These are phyloP conservation scores for Cyclocybe cylindracea DNA, from an alignment of 768 basidiomycete genomes.

Conservation along the genomic window DNA sequence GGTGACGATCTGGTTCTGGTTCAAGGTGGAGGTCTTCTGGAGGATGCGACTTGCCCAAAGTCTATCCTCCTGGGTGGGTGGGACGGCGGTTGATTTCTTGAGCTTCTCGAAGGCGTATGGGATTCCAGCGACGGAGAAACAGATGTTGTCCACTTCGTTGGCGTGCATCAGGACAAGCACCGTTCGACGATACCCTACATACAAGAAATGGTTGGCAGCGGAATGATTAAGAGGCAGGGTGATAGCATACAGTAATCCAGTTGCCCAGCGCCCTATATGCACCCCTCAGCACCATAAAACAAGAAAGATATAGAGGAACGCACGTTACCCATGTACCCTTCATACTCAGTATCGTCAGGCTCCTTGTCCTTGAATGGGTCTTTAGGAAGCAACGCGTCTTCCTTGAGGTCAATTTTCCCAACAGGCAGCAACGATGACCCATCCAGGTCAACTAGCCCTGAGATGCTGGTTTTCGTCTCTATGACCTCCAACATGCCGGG, in stretches of 20 bases:
- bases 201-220: neutral
- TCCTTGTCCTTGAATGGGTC: conserved; percentile 31
- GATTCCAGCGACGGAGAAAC: conserved; percentile 17
- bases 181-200: conserved; percentile 21
- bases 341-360: conserved; percentile 39
- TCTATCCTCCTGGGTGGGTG: conserved; percentile 15
- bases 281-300: neutral
- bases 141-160: conserved; percentile 17
- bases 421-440: conserved; percentile 20
- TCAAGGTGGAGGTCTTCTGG: conserved; percentile 3
- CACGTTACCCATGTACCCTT: conserved; percentile 45
- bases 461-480: conserved; percentile 18
- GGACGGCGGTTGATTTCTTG: conserved; percentile 4
- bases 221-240: neutral
- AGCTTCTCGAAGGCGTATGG: conserved; percentile 21
- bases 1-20: conserved; percentile 9
- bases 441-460: conserved; percentile 31
- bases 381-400: conserved; percentile 31
- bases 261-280: conserved; percentile 21
- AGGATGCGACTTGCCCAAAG: conserved; percentile 15
- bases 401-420: conserved; percentile 16
- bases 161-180: conserved; percentile 31
- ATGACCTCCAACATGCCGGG: conserved; percentile 25
- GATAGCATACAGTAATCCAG: conserved; percentile 29
- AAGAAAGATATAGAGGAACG: neutral